phyloP scores from a whole-genome alignment of 805 yeast species.

The Monosporozyma siamensis region DNA sequence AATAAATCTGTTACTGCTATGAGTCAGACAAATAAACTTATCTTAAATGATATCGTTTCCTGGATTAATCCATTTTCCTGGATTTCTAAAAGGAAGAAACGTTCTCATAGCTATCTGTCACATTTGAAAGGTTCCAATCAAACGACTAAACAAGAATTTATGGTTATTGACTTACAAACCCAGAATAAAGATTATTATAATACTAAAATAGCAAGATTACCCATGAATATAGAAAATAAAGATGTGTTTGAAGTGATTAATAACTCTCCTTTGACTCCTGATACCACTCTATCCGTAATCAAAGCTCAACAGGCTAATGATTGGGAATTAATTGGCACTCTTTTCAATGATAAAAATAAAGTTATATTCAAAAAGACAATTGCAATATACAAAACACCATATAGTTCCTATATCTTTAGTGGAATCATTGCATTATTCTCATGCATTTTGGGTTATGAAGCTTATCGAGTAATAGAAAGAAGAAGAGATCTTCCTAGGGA shows the following conservation, averaged over 20 bases:
- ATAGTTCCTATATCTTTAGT: background rate
- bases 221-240: slow-evolving; percentile 16
- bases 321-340: slow-evolving; percentile 24
- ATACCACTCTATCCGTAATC: slow-evolving; percentile 16
- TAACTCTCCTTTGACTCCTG: slow-evolving; percentile 17
- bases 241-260: slow-evolving; percentile 24
- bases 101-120: background rate
- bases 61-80: background rate
- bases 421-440: background rate
- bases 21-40: background rate
- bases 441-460: background rate
- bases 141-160: background rate
- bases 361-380: slow-evolving; percentile 15
- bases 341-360: slow-evolving; percentile 13
- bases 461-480: too few species aligned
- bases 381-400: background rate
- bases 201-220: slow-evolving; percentile 5
- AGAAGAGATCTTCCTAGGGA: too few species aligned
- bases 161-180: slow-evolving; percentile 12
- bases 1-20: slow-evolving; percentile 3
- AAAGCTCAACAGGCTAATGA: slow-evolving; percentile 15
- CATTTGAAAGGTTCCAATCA: background rate
- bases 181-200: slow-evolving; percentile 5
- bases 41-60: background rate
- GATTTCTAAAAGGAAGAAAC: background rate